Evolutionary conservation across 192 early-diverging fungal species (phyloP), one percentile per base, ranked within the genome.

Genomic region (Backusella morwellensis): DNA sequence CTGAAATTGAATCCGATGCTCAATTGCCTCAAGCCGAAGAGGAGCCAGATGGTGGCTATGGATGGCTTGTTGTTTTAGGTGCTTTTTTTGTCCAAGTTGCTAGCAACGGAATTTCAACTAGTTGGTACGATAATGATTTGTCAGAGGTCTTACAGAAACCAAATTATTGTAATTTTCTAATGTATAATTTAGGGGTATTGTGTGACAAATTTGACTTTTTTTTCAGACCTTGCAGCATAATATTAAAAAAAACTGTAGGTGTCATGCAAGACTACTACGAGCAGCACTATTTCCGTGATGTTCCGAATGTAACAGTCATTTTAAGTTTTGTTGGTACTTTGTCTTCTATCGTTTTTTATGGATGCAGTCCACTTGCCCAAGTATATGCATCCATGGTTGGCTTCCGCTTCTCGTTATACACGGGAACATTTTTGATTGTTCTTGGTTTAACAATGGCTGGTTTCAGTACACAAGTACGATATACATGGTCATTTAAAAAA

Each of bases 11-110:
- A 50, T n/a, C 47, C 19, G 47, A n/a, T n/a, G 15, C 6, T 19
- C 47, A 50, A n/a, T n/a, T n/a, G 1, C 47, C 47, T 19, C 47
- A 50, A 50, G 47, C 15, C 17, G 23, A 63, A 11, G 56, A 63
- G 56, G 56, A 26, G 5, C 56, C 21, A 9, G 82, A 83, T 42
- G 82, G 82, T 7, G 82, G 82, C 2, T 83, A 81, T 56, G 82
- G 79, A 15, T 83, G 82, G 79, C 3, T 78, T 15, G 76, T 83
- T 23, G 82, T 80, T 56, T 68, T 80, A 36, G 82, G 82, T 36
- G 82, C 76, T 34, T 81, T 83, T 66, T 73, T 78, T 73, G 78
- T 80, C 21, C 82, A 83, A 35, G 17, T 72, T 4, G 32, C 70
- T 11, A 50, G 23, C 17, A 47, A 32, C 50, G 70, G 70, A 1